Base-by-base conservation (phyloP, 2,329 filamentous ascomycete genomes). In the Sclerotinia borealis region DNA sequence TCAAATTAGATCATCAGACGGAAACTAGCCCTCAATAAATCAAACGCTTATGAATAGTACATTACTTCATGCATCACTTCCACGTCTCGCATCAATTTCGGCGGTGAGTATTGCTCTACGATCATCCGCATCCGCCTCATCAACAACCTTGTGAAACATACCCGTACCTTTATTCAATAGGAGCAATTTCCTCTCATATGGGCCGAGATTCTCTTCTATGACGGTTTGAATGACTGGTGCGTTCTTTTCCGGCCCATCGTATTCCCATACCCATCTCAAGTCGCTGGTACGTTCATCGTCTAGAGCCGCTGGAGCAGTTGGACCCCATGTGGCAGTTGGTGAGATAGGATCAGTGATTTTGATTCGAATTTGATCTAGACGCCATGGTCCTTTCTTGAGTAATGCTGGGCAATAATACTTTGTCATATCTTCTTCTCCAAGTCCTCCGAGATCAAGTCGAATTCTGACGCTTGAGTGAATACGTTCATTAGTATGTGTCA, bases 261-360 rank as follows among this genome's bases (percentile, higher is more conserved):
- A 85, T 69, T 82, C 79, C 83, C 82, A 85, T 1, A 81, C 73
- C 82, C 83, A 85, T 43, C 79, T 75, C 34, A 74, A 68, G 9
- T 71, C 67, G 72, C 66, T 74, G 72, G 75, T 76, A 34, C 25
- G 29, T 47, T 61, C 62, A 34, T 76, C 9, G 66, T 62, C 7
- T 49, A 39, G 45, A 47, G 64, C 49, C 5, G 75, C 69, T 56
- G 76, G 72, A 1, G 65, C 59, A 31, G 43, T 63, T 27, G 68
- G 61, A 27, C 69, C 67, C 70, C 71, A 72, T 36, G 58, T 66
- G 8, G 69, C 67, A 64, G 70, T 64, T 37, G 80, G 76, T 39
- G 75, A 73, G 4, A 77, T 77, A 37, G 72, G 71, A 64, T 74
- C 72, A 5, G 66, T 60, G 15, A 70, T 65, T 43, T 68, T 66